A percentile compares a stretch with the other conserved stretches of the same genome.
These are phyloP conservation scores for Pythium phragmiticola DNA, from an alignment of 352 stramenopile genomes.

Conservation along the genomic window DNA sequence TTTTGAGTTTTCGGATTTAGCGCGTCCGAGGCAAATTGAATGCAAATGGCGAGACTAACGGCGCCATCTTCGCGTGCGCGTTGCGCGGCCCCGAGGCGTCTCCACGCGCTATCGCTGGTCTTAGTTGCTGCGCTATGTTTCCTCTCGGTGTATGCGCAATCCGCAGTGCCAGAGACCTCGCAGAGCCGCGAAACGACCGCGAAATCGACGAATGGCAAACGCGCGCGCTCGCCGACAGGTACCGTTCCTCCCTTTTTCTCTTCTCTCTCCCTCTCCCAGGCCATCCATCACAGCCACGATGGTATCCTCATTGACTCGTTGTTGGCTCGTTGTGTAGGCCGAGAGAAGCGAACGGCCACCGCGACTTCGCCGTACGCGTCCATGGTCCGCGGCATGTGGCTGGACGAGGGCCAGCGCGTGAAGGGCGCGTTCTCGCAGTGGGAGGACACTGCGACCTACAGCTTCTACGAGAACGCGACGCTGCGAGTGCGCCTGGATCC, in stretches of 20 bases:
- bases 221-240: constrained; percentile 10
- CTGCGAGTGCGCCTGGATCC: constrained; percentile 70
- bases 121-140: constrained; percentile 5
- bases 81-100: not conserved
- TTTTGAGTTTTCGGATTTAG: no score
- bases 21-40: no score
- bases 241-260: not conserved
- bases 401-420: constrained; percentile 55
- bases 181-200: constrained; percentile 3
- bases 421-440: constrained; percentile 41
- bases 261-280: constrained; percentile 1
- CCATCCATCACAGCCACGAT: constrained; percentile 5
- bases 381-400: constrained; percentile 36
- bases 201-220: constrained; percentile 5
- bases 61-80: constrained; percentile 10
- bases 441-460: constrained; percentile 66
- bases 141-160: constrained; percentile 9
- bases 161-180: not conserved
- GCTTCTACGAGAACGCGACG: constrained; percentile 76
- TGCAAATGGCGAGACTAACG: constrained; percentile 15
- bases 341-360: constrained; percentile 1
- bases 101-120: constrained; percentile 11
- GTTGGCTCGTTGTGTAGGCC: not conserved
- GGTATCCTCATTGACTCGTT: not conserved
- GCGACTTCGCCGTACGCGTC: not conserved